These are phyloP conservation scores for Wickerhamiella siamensis DNA, from an alignment of 805 yeast genomes.

Conservation along the genomic window DNA sequence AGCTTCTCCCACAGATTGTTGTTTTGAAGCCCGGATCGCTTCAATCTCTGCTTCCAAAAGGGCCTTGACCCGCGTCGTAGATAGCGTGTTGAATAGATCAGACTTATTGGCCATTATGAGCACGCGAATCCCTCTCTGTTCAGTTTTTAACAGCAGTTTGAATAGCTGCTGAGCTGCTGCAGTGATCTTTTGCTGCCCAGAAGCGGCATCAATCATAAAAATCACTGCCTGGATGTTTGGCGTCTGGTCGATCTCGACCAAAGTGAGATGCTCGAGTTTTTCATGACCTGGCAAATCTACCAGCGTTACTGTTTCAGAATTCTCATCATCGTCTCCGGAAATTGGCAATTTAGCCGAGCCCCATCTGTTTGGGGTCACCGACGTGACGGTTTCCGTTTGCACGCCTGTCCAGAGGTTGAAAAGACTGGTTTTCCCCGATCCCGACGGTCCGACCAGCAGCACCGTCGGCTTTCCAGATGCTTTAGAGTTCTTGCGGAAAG, in stretches of 20 bases:
- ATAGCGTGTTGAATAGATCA: constrained; percentile 74
- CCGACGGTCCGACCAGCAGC: constrained; percentile 49
- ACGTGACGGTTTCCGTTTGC: constrained; percentile 11
- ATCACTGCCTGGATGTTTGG: constrained; percentile 46
- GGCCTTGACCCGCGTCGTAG: constrained; percentile 43
- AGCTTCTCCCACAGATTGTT: constrained; percentile 33
- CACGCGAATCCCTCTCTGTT: constrained; percentile 48
- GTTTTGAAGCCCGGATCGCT: constrained; percentile 35
- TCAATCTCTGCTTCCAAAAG: constrained; percentile 52
- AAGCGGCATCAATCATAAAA: constrained; percentile 64
- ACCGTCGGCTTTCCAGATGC: constrained; percentile 36
- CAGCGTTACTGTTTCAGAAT: constrained; percentile 19
- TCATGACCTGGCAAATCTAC: constrained; percentile 84
- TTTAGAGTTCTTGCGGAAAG: constrained; percentile 1
- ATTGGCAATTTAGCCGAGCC: constrained; percentile 7
- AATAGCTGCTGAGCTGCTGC: constrained; percentile 45
- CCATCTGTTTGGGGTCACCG: constrained; percentile 10
- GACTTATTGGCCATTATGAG: constrained; percentile 72
- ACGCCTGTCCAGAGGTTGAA: constrained; percentile 23
- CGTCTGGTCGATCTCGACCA: constrained; percentile 34
- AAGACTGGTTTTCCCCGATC: constrained; percentile 53
- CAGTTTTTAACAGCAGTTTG: constrained; percentile 47
- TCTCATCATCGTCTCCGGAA: background rate
- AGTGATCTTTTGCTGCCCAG: constrained; percentile 34
- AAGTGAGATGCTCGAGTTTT: constrained; percentile 47